A percentile compares a stretch with the other conserved stretches of the same genome.
Conservation (phyloP, 306 rosid species). For the Cicer chorassanicum region DNA sequence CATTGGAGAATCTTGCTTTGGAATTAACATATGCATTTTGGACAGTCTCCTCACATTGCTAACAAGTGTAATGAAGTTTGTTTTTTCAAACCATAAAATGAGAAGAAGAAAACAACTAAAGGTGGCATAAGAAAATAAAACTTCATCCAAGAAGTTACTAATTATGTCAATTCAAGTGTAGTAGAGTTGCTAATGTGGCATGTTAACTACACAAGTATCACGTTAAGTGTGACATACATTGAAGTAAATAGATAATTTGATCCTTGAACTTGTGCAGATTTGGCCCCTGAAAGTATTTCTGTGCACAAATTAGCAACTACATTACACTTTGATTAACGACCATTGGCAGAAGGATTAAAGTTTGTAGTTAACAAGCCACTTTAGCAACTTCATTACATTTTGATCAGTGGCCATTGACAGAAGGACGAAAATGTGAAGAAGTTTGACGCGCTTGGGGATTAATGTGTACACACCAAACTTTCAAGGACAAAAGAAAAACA, state of each 20-base stretch:
- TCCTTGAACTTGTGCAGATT: not conserved
- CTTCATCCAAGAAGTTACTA: no score
- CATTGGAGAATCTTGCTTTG: no score
- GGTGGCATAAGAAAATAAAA: no score
- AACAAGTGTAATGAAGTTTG: no score
- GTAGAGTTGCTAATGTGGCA: not conserved
- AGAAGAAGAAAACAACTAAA: no score
- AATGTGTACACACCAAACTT: no score
- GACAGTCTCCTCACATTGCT: no score
- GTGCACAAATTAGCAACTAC: not conserved
- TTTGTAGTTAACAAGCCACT: not conserved
- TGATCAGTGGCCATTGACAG: not conserved
- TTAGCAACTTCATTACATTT: not conserved
- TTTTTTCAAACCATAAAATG: no score
- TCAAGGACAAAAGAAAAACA: not conserved
- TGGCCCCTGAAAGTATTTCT: not conserved
- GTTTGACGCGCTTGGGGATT: no score
- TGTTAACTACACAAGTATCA: not conserved
- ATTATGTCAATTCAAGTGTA: not conserved
- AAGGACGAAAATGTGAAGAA: no score
- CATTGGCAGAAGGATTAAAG: not conserved
- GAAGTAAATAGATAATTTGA: not conserved
- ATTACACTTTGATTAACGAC: not conserved
- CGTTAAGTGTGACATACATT: not conserved
- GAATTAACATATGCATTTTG: no score